A percentile compares a stretch with the other conserved stretches of the same genome.
phyloP scores from a whole-genome alignment of 345 rosid species.

The Isatis tinctoria region DNA sequence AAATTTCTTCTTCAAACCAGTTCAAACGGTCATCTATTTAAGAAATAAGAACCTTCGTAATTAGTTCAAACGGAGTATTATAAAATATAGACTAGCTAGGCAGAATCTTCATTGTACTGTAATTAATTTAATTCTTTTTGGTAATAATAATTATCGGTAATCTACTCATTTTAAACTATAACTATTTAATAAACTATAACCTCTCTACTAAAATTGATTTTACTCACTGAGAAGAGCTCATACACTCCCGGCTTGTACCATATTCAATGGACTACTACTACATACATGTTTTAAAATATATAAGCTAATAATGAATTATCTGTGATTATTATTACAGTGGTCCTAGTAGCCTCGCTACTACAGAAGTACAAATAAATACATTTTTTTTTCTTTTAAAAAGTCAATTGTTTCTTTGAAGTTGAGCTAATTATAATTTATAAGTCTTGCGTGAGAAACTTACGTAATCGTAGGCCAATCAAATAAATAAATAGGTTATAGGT shows the following conservation, averaged over 20 bases:
- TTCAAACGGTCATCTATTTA: neutral
- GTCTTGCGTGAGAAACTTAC: neutral
- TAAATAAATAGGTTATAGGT: neutral
- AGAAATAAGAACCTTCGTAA: neutral
- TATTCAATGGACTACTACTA: slow-evolving; percentile 9
- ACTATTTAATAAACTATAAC: neutral
- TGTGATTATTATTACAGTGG: slow-evolving; percentile 25
- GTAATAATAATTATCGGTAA: neutral
- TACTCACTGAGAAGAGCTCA: neutral
- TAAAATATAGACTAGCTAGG: neutral
- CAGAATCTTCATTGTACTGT: neutral
- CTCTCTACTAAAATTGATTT: neutral
- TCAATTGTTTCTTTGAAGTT: neutral
- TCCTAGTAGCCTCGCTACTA: slow-evolving; percentile 7
- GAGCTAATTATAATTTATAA: neutral
- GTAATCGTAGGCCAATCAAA: slow-evolving; percentile 9
- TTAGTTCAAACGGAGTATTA: no score
- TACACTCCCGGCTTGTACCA: neutral
- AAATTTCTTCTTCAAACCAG: neutral
- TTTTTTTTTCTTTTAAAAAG: neutral
- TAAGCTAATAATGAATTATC: neutral
- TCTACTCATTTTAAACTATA: neutral
- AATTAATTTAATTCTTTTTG: neutral
- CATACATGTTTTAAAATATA: neutral
- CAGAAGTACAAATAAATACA: neutral